Conservation (phyloP, 331 rosid genomes). For the Quercus phellos region DNA sequence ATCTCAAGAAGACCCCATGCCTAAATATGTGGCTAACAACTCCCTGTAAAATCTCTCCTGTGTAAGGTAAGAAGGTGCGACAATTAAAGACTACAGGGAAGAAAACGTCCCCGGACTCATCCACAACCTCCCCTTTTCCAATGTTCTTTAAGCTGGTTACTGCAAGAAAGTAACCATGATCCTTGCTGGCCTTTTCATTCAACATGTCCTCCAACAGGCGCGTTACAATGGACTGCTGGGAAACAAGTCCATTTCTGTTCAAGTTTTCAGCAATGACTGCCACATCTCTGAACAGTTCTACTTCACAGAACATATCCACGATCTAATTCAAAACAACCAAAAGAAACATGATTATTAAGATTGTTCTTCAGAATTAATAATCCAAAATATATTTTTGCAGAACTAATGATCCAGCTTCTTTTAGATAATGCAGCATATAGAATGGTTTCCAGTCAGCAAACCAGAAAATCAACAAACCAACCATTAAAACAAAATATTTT, state of each 20-base stretch:
- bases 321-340: constrained; percentile 14
- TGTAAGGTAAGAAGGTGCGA: constrained; percentile 32
- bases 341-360: not conserved
- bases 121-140: constrained; percentile 12
- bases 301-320: constrained; percentile 31
- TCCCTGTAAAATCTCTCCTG: constrained; percentile 43
- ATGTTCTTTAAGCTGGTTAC: constrained; percentile 37
- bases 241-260: constrained; percentile 8
- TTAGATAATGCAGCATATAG: not conserved
- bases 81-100: constrained; percentile 41
- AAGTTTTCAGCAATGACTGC: constrained; percentile 17
- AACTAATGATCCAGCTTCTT: not conserved
- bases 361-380: not conserved
- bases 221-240: constrained; percentile 21
- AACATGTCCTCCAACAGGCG: constrained; percentile 32
- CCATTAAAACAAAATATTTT: not conserved
- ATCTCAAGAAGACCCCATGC: constrained; percentile 36
- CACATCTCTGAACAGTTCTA: constrained; percentile 31
- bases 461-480: not conserved
- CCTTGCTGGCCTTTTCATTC: constrained; percentile 35
- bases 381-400: not conserved
- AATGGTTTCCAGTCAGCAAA: not conserved
- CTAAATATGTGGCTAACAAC: constrained; percentile 21
- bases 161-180: constrained; percentile 39
- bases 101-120: constrained; percentile 9